phyloP scores from a whole-genome alignment of 257 asterid genomes.

The Fraxinus americana region DNA sequence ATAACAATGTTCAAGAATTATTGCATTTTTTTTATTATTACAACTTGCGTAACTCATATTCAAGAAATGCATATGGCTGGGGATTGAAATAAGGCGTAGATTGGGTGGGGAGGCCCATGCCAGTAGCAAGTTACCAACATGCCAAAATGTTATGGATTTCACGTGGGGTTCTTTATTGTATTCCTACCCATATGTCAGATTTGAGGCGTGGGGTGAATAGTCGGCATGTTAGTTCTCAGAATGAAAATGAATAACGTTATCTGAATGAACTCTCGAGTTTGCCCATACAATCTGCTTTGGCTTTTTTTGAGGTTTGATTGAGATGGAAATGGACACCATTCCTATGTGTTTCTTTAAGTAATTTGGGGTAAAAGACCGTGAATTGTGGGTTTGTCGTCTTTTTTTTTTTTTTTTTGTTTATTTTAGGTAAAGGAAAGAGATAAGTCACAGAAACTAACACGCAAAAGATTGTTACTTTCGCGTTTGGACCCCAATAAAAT shows the following conservation, averaged over 20 bases:
- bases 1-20: too few relatives aligned
- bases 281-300: not conserved
- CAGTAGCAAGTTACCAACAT: not conserved
- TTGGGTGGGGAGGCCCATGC: conserved; percentile 19
- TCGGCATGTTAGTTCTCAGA: not conserved
- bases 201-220: not conserved
- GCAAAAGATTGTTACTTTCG: too few relatives aligned
- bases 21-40: too few relatives aligned
- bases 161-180: not conserved
- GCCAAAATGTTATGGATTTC: not conserved
- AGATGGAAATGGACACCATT: not conserved
- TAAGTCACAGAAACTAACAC: too few relatives aligned
- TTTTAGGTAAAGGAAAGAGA: too few relatives aligned
- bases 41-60: too few relatives aligned
- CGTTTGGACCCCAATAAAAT: too few relatives aligned
- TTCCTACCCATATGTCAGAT: not conserved
- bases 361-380: not conserved
- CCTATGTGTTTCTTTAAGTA: not conserved
- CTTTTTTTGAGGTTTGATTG: not conserved
- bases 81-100: not conserved
- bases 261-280: not conserved
- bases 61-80: not conserved
- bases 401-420: too few relatives aligned
- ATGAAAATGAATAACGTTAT: not conserved
- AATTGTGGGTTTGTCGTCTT: too few relatives aligned